A percentile compares a stretch with the other conserved stretches of the same genome.
phyloP scores from a whole-genome alignment of 257 asterid species.

The Solanum medicagineum region DNA sequence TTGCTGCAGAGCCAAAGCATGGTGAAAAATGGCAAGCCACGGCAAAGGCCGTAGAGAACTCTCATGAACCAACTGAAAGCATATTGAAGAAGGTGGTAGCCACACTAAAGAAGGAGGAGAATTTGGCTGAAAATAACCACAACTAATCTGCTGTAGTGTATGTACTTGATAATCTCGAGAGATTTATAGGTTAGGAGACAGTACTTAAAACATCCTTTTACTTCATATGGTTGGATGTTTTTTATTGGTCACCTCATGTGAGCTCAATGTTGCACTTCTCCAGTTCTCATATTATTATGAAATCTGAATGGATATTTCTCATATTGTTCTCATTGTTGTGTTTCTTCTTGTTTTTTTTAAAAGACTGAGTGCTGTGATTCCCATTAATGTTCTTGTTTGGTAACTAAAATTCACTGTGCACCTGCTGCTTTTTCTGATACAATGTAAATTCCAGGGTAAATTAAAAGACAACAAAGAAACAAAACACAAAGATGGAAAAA shows the following conservation, averaged over 20 bases:
- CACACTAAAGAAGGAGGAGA: conserved; percentile 66
- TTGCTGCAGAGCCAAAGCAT: conserved; percentile 84
- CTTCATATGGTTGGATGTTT: background rate
- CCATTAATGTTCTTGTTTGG: background rate
- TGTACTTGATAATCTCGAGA: background rate
- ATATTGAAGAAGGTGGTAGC: conserved; percentile 79
- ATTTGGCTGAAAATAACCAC: conserved; percentile 37
- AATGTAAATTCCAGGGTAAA: background rate
- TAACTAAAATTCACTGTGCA: background rate
- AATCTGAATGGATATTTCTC: background rate
- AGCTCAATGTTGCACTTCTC: background rate
- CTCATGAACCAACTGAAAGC: conserved; percentile 73
- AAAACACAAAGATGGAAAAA: background rate
- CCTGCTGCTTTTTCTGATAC: no score
- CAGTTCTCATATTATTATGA: background rate
- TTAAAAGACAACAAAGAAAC: background rate
- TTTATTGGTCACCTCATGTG: background rate
- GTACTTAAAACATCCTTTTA: background rate
- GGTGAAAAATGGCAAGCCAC: conserved; percentile 85
- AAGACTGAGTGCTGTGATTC: background rate
- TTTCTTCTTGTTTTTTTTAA: background rate
- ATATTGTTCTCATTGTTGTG: background rate
- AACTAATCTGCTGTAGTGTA: conserved; percentile 8
- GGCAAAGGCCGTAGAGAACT: conserved; percentile 84
- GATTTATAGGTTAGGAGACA: background rate